phyloP scores from a whole-genome alignment of 768 basidiomycete species.

The Phlebiopsis flavidoalba region DNA sequence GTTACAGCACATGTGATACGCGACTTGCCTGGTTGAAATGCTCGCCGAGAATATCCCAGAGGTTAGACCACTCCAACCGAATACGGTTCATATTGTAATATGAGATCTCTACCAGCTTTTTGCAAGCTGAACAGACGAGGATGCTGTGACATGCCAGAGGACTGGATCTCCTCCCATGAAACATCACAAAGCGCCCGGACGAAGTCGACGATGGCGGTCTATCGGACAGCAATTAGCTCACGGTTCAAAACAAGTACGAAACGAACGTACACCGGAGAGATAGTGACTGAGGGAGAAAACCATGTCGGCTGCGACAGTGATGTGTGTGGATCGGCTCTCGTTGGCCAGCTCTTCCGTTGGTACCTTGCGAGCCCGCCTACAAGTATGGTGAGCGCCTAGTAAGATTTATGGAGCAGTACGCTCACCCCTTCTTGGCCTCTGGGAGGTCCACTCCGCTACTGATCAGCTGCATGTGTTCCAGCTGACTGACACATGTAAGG shows the following conservation, averaged over 20 bases:
- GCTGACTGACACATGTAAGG: conserved; percentile 92
- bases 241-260: background rate
- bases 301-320: conserved; percentile 98
- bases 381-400: background rate
- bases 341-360: conserved; percentile 93
- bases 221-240: conserved; percentile 5
- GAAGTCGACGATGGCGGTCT: conserved; percentile 98
- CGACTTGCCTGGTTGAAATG: conserved; percentile 90
- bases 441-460: conserved; percentile 83
- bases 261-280: conserved; percentile 79
- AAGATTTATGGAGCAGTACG: background rate
- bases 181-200: conserved; percentile 94
- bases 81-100: conserved; percentile 99
- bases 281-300: conserved; percentile 96
- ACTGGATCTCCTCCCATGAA: conserved; percentile 99
- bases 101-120: conserved; percentile 96
- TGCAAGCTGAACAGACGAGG: conserved; percentile 95
- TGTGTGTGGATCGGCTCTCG: conserved; percentile 95
- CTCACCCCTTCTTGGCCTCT: conserved; percentile 82
- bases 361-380: conserved; percentile 43
- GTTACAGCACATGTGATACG: background rate
- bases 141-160: conserved; percentile 89
- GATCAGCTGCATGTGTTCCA: conserved; percentile 98
- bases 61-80: conserved; percentile 94
- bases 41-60: conserved; percentile 97